phyloP scores from a whole-genome alignment of 352 stramenopile species.

The Globisporangium mamillatum region DNA sequence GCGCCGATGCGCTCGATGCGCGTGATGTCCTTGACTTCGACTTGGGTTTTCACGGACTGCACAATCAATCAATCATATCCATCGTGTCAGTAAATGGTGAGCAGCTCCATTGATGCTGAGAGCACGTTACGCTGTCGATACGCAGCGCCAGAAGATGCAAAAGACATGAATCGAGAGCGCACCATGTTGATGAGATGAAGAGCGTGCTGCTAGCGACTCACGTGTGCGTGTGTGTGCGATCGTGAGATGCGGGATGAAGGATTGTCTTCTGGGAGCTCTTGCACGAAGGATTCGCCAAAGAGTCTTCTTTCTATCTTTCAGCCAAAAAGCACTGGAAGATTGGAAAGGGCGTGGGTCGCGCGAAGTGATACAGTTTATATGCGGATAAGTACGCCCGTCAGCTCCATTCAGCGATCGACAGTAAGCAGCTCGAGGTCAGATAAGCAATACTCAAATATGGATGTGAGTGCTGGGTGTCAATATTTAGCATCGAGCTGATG shows the following conservation, averaged over 20 bases:
- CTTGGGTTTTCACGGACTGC: constrained; percentile 77
- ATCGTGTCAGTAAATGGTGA: neutral
- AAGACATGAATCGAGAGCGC: neutral
- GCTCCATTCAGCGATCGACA: constrained; percentile 2
- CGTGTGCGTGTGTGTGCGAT: neutral
- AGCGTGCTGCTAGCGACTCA: neutral
- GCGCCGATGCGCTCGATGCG: constrained; percentile 98
- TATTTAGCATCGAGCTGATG: neutral
- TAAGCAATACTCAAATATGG: neutral
- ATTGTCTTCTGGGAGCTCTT: neutral
- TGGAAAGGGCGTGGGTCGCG: constrained; percentile 1
- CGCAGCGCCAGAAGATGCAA: neutral
- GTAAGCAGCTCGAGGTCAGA: neutral
- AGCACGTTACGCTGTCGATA: neutral
- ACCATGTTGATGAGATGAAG: neutral
- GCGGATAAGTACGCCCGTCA: constrained; percentile 7
- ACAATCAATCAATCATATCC: neutral
- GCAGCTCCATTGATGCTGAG: neutral
- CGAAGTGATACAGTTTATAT: neutral
- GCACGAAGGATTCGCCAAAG: constrained; percentile 2
- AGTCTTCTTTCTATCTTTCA: constrained; percentile 14
- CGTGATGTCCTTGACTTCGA: constrained; percentile 96
- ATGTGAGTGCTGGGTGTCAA: too few species aligned
- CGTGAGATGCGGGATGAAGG: neutral
- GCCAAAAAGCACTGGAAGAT: constrained; percentile 7